These are phyloP conservation scores for Alopecurus myosuroides DNA, from an alignment of 176 grass and related monocot genomes.

Conservation along the genomic window DNA sequence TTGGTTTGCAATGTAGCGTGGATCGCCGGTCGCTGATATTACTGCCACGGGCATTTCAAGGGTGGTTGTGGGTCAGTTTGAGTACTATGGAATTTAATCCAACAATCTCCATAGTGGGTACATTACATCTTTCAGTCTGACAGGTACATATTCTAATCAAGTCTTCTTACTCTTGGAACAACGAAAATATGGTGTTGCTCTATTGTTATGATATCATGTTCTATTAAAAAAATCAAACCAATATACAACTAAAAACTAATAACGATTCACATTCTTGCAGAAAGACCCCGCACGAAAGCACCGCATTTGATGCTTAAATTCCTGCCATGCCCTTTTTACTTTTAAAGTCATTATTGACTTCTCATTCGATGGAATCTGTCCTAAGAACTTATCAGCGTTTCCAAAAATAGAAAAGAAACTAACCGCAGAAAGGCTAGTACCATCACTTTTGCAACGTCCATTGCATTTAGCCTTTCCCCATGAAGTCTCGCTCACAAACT, in stretches of 20 bases:
- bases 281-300: constrained; percentile 24
- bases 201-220: neutral
- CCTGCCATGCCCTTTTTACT: constrained; percentile 10
- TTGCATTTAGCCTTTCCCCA: constrained; percentile 25
- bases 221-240: neutral
- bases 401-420: constrained; percentile 42
- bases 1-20: neutral
- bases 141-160: constrained; percentile 2
- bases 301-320: constrained; percentile 41
- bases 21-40: neutral
- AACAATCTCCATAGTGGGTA: neutral
- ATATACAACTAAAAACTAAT: constrained; percentile 16
- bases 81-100: neutral
- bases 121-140: neutral
- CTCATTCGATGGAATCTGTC: constrained; percentile 28
- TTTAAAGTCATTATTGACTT: constrained; percentile 17
- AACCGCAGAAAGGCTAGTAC: constrained; percentile 14
- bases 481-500: constrained; percentile 5
- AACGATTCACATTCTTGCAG: constrained; percentile 46
- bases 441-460: constrained; percentile 13
- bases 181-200: neutral
- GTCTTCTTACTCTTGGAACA: neutral
- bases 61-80: neutral
- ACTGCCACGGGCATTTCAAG: neutral
- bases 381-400: constrained; percentile 16